These are phyloP conservation scores for Apocynum venetum DNA, from an alignment of 257 asterid genomes.

Conservation along the genomic window DNA sequence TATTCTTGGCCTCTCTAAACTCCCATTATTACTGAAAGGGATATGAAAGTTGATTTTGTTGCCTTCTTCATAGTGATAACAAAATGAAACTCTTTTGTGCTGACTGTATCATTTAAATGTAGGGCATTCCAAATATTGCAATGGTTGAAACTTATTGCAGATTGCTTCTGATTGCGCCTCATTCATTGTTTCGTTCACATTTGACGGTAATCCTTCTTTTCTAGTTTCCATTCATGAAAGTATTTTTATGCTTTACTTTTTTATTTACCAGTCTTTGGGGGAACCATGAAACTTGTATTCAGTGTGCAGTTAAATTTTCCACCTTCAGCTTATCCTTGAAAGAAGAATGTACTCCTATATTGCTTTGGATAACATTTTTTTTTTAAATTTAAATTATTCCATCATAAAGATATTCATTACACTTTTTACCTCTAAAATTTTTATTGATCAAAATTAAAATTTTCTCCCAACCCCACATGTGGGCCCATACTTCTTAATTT, in stretches of 20 bases:
- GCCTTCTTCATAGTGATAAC: neutral
- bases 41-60: neutral
- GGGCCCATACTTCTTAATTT: neutral
- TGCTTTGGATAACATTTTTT: neutral
- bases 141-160: conserved; percentile 96
- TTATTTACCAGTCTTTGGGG: neutral
- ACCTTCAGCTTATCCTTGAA: neutral
- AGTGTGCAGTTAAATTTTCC: neutral
- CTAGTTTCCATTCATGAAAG: neutral
- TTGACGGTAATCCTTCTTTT: conserved; percentile 44
- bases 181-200: conserved; percentile 84
- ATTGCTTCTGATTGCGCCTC: conserved; percentile 84
- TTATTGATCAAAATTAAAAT: too few species aligned
- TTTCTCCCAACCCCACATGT: neutral
- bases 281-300: neutral
- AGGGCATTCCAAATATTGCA: conserved; percentile 95
- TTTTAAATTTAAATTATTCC: too few species aligned
- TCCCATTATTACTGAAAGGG: neutral
- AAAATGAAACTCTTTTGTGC: conserved; percentile 13
- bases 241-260: conserved; percentile 1
- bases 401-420: neutral
- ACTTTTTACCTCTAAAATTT: neutral
- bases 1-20: neutral
- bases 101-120: conserved; percentile 33
- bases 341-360: neutral